A percentile compares a stretch with the other conserved stretches of the same genome.
phyloP scores from a whole-genome alignment of 1,139 yeast genomes.

The Kodamaea fungicola region DNA sequence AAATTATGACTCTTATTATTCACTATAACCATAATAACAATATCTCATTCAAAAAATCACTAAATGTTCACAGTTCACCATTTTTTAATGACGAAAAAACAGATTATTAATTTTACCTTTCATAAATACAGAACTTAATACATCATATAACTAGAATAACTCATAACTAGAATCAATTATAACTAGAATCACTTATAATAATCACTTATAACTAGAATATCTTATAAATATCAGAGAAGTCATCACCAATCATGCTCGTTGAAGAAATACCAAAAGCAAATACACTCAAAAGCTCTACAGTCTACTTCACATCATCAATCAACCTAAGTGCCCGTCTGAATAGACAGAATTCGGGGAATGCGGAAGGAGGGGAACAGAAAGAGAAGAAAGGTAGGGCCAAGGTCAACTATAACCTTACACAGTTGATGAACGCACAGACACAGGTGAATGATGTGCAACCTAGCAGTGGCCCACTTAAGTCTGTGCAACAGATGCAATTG shows the following conservation, averaged over 20 bases:
- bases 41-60: too few relatives aligned
- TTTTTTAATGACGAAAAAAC: too few relatives aligned
- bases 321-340: constrained; percentile 41
- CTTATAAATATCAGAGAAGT: too few relatives aligned
- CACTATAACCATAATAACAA: too few relatives aligned
- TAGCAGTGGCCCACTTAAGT: constrained; percentile 35
- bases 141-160: too few relatives aligned
- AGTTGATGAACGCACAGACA: constrained; percentile 44
- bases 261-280: constrained; percentile 43
- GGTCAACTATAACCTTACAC: constrained; percentile 45
- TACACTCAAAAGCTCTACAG: constrained; percentile 32
- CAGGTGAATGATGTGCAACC: constrained; percentile 28
- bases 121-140: too few relatives aligned
- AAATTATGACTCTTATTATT: too few relatives aligned
- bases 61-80: too few relatives aligned
- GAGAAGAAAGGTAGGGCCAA: constrained; percentile 33
- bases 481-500: constrained; percentile 42
- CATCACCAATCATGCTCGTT: constrained; percentile 46
- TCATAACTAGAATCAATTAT: too few relatives aligned
- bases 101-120: too few relatives aligned
- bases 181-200: too few relatives aligned
- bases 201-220: too few relatives aligned
- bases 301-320: constrained; percentile 44
- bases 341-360: constrained; percentile 7
- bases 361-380: constrained; percentile 2